phyloP scores from a whole-genome alignment of 768 basidiomycete species.

The Amanita pseudoporphyria region DNA sequence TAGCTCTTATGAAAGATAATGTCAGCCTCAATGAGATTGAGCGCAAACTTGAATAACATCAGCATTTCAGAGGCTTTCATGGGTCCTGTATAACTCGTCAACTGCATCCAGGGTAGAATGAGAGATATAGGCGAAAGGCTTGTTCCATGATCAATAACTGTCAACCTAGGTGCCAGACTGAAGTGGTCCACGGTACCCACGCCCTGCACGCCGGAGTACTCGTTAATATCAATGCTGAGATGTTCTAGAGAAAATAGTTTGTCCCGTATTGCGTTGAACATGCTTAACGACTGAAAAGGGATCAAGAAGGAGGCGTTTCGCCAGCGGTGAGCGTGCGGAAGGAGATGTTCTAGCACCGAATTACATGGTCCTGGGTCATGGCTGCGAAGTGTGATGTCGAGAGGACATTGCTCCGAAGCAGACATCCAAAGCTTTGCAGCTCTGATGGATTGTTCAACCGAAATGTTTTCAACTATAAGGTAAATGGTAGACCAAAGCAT shows the following conservation, averaged over 20 bases:
- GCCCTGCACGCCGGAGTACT: too few species aligned
- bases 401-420: not conserved
- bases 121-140: not conserved
- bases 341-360: not conserved
- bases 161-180: not conserved
- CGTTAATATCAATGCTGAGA: not conserved
- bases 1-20: not conserved
- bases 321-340: slow-evolving; percentile 2
- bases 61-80: not conserved
- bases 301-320: not conserved
- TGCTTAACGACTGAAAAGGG: not conserved
- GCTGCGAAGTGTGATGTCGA: not conserved
- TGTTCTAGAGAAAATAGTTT: not conserved
- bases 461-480: not conserved
- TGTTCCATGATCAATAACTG: not conserved
- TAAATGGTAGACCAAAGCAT: slow-evolving; percentile 17
- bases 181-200: not conserved
- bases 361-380: not conserved
- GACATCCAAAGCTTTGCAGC: not conserved
- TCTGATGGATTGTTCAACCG: not conserved
- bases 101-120: slow-evolving; percentile 1
- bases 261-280: not conserved
- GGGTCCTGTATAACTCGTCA: not conserved
- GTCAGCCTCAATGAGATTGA: not conserved
- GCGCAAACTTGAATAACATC: not conserved